Conservation (phyloP, 1,139 yeast genomes). For the Debaryomyces psychrophilus region DNA sequence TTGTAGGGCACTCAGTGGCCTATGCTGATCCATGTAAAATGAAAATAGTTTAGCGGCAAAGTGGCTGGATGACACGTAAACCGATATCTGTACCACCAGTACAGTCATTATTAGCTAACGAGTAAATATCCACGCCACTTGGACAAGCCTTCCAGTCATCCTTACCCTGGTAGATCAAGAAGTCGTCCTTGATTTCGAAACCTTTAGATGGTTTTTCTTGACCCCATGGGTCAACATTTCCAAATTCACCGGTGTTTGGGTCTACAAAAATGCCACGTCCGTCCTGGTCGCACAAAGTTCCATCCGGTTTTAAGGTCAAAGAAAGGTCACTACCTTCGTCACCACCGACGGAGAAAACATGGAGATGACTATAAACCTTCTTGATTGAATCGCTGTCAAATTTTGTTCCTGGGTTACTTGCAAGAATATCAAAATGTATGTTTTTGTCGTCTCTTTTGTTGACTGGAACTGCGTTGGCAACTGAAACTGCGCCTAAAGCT, state of each 20-base stretch:
- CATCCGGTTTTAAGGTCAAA: slow-evolving; percentile 28
- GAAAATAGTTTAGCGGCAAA: neutral
- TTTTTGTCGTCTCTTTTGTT: slow-evolving; percentile 1
- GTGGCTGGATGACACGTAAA: slow-evolving; percentile 12
- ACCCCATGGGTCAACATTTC: slow-evolving; percentile 33
- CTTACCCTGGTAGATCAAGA: slow-evolving; percentile 26
- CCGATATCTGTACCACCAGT: slow-evolving; percentile 31
- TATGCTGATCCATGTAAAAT: neutral
- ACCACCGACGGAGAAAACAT: slow-evolving; percentile 38
- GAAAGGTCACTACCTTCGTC: slow-evolving; percentile 27
- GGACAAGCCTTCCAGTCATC: slow-evolving; percentile 32
- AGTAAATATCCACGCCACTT: slow-evolving; percentile 26
- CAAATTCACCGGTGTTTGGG: slow-evolving; percentile 32
- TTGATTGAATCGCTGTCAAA: slow-evolving; percentile 25
- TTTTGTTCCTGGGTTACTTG: slow-evolving; percentile 33
- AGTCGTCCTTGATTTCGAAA: slow-evolving; percentile 26
- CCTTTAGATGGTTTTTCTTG: slow-evolving; percentile 27
- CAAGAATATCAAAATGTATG: slow-evolving; percentile 1
- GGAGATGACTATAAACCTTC: slow-evolving; percentile 32
- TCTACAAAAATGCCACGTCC: slow-evolving; percentile 31
- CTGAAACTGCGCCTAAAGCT: slow-evolving; percentile 1
- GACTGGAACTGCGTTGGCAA: slow-evolving; percentile 1
- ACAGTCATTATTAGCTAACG: slow-evolving; percentile 31
- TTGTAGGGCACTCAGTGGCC: neutral
- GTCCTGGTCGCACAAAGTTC: slow-evolving; percentile 32